Conservation (phyloP, 2,329 filamentous ascomycete genomes). For the Paecilomyces sp. region DNA sequence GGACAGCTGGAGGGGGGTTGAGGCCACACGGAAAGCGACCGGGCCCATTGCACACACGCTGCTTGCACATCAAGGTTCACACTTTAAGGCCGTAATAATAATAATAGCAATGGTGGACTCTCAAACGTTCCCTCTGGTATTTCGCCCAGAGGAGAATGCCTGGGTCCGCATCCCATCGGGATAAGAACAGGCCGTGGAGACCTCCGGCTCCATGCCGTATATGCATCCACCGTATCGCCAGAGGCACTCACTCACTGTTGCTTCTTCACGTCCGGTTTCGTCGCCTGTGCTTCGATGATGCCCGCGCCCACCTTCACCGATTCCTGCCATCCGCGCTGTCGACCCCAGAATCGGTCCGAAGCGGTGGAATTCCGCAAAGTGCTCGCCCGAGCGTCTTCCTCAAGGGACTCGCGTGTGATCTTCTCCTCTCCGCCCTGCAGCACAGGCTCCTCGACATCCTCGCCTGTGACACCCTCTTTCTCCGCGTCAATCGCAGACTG, state of each 20-base stretch:
- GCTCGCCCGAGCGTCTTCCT: constrained; percentile 34
- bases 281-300: constrained; percentile 30
- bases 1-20: too few species aligned
- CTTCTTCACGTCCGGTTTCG: constrained; percentile 24
- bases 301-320: constrained; percentile 30
- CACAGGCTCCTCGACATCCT: constrained; percentile 11
- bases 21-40: too few species aligned
- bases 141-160: background rate
- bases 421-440: constrained; percentile 10
- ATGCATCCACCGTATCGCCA: background rate
- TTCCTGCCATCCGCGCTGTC: constrained; percentile 39
- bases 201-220: background rate
- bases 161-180: background rate
- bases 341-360: constrained; percentile 36
- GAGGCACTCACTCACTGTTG: constrained; percentile 22
- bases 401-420: constrained; percentile 30
- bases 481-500: constrained; percentile 34
- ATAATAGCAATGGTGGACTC: too few species aligned
- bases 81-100: too few species aligned
- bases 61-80: too few species aligned
- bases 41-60: too few species aligned
- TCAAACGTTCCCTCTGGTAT: too few species aligned
- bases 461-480: constrained; percentile 6
- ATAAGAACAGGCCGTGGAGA: background rate
- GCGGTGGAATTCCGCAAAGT: constrained; percentile 25